Evolutionary conservation across 1,284 basidiomycete genomes (phyloP), one percentile per base, ranked within the genome.

Genomic region (Volvariella surrecta): DNA sequence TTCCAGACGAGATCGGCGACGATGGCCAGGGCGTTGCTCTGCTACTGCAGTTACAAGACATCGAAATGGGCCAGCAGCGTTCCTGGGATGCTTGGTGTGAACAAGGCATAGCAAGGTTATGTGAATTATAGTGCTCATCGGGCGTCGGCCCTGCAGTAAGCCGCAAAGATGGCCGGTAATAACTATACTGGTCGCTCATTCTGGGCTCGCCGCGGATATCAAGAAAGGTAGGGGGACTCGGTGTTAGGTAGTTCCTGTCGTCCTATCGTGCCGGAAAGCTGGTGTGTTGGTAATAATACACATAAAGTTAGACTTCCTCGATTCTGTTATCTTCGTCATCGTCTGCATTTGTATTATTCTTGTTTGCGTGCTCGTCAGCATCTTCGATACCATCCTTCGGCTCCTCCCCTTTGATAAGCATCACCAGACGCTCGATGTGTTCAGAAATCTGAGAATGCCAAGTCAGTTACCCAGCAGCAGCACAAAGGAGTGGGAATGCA

Each of bases 351-450:
- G 15, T 17, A 28, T 44, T 13, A n/a, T 35, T 13, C 18, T 53
- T 47, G 30, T 49, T 48, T n/a, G 51, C 49, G 22, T 52, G 52
- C 2, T 50, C 51, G 8, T 48, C 45, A 13, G 45, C 45, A 18
- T 51, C 51, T 16, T 47, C 52, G 13, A 54, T 46, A 24, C 55
- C 56, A 8, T 45, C 41, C 24, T 58, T 56, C 32, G 59, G 59
- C 48, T 63, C 61, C 6, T 61, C 58, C 1, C 61, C 59, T 17
- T 63, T 53, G 9, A 63, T 42, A 0, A 63, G 52, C 38, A 57
- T 56, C 8, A 63, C 60, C 4, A 62, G 42, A 8, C 59, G 54
- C 43, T 63, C 61, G 3, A 63, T 57, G 35, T 59, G 57, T 48
- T 59, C 60, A 2, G 56, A 56, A 10, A 63, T 55, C 61, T 63